Conservation (phyloP, 345 rosid species). For the Pistacia atlantica region DNA sequence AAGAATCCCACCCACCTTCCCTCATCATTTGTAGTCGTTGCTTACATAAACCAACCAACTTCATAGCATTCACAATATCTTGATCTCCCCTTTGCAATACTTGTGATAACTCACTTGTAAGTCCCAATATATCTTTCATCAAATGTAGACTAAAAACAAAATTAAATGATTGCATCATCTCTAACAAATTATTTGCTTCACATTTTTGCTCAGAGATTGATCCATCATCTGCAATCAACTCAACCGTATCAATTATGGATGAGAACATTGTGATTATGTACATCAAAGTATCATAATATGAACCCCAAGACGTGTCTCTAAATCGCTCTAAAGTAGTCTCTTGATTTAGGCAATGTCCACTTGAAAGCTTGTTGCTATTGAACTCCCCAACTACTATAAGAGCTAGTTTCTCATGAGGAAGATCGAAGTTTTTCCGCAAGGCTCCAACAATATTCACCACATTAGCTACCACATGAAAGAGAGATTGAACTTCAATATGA, state of each 20-base stretch:
- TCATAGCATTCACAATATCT: neutral
- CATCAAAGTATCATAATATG: neutral
- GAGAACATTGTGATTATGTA: neutral
- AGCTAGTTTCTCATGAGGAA: neutral
- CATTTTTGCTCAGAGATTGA: neutral
- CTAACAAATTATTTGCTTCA: neutral
- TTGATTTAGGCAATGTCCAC: neutral
- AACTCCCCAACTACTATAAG: neutral
- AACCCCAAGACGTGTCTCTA: neutral
- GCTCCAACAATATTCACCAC: neutral
- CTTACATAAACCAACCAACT: constrained; percentile 8
- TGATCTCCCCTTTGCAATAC: neutral
- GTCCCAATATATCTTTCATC: neutral
- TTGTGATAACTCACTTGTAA: neutral
- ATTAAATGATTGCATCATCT: neutral
- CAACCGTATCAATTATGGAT: neutral
- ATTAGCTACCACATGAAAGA: neutral
- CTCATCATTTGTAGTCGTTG: neutral
- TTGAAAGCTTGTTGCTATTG: neutral
- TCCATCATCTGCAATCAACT: neutral
- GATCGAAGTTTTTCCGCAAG: neutral
- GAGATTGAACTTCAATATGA: neutral
- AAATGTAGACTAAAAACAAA: neutral
- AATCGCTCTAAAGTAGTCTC: neutral
- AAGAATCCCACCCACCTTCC: neutral